Evolutionary conservation across 805 yeast genomes (phyloP).

Genomic region (Kregervanrija delftensis): DNA sequence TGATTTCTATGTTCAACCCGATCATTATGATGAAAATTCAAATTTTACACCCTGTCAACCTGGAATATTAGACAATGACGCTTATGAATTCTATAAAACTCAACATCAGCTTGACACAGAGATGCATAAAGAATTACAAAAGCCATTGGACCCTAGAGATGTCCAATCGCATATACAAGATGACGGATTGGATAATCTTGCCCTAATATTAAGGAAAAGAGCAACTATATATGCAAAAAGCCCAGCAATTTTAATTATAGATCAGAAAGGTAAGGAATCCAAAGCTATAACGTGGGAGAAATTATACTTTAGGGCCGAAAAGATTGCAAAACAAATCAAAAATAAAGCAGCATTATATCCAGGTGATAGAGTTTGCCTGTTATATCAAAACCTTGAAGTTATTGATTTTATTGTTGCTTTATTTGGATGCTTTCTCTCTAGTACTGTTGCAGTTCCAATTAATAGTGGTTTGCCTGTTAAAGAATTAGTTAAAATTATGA

Average conservation of each 20-base stretch:
- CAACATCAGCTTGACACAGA: slow-evolving; percentile 4
- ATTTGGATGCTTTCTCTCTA: slow-evolving; percentile 88
- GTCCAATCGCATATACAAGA: slow-evolving; percentile 26
- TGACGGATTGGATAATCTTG: slow-evolving; percentile 53
- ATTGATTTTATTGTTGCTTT: slow-evolving; percentile 81
- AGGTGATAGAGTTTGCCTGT: slow-evolving; percentile 76
- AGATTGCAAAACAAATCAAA: slow-evolving; percentile 75
- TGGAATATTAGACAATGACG: slow-evolving; percentile 5
- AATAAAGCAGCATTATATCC: slow-evolving; percentile 67
- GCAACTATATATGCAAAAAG: slow-evolving; percentile 61
- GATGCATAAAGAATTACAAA: slow-evolving; percentile 36
- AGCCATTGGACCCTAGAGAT: slow-evolving; percentile 59
- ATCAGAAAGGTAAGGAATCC: slow-evolving; percentile 74
- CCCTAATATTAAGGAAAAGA: slow-evolving; percentile 66
- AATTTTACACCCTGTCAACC: slow-evolving; percentile 6
- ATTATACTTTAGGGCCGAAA: slow-evolving; percentile 73
- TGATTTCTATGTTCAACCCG: slow-evolving; percentile 3
- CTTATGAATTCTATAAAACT: background rate
- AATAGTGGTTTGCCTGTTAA: slow-evolving; percentile 62
- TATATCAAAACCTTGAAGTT: slow-evolving; percentile 79
- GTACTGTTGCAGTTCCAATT: slow-evolving; percentile 91
- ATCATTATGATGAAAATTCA: slow-evolving; percentile 10
- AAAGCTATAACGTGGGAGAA: slow-evolving; percentile 84
- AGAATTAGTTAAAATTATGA: slow-evolving; percentile 68
- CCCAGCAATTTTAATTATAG: slow-evolving; percentile 65